phyloP scores from a whole-genome alignment of 1,139 yeast species.

The Pichia sp. region DNA sequence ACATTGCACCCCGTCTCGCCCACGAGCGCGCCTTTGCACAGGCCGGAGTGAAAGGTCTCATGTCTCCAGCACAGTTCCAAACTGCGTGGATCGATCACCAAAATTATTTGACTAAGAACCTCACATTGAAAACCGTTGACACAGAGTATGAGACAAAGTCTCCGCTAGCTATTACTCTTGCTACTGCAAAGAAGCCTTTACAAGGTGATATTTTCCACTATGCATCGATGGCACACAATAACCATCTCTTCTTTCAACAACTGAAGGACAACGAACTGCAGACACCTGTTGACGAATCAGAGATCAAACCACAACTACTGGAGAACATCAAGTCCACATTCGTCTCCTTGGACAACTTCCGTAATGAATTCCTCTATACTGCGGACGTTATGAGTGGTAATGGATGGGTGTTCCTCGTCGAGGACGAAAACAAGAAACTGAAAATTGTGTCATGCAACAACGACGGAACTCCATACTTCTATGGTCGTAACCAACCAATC shows the following conservation, averaged over 20 bases:
- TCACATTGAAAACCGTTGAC: constrained; percentile 69
- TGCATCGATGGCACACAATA: constrained; percentile 90
- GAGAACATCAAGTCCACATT: constrained; percentile 29
- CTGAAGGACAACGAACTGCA: constrained; percentile 29
- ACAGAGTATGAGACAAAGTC: constrained; percentile 72
- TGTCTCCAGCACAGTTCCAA: constrained; percentile 60
- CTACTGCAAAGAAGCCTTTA: constrained; percentile 64
- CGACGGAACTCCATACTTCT: constrained; percentile 88
- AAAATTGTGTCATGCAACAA: constrained; percentile 61
- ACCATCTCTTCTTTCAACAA: constrained; percentile 81
- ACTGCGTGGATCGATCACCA: constrained; percentile 82
- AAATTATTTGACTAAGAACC: constrained; percentile 54
- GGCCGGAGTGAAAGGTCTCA: constrained; percentile 66
- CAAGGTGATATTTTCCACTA: constrained; percentile 71
- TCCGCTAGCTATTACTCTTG: constrained; percentile 70
- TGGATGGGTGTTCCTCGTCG: constrained; percentile 90
- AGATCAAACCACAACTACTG: constrained; percentile 27
- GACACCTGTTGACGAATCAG: constrained; percentile 27
- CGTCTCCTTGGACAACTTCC: constrained; percentile 47
- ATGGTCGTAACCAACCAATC: constrained; percentile 63
- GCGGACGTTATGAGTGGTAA: constrained; percentile 57
- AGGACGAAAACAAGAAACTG: constrained; percentile 59
- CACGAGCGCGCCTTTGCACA: constrained; percentile 33
- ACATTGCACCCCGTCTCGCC: constrained; percentile 57
- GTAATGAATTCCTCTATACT: constrained; percentile 42